These are phyloP conservation scores for Candida argentea DNA, from an alignment of 805 yeast species.

Conservation along the genomic window DNA sequence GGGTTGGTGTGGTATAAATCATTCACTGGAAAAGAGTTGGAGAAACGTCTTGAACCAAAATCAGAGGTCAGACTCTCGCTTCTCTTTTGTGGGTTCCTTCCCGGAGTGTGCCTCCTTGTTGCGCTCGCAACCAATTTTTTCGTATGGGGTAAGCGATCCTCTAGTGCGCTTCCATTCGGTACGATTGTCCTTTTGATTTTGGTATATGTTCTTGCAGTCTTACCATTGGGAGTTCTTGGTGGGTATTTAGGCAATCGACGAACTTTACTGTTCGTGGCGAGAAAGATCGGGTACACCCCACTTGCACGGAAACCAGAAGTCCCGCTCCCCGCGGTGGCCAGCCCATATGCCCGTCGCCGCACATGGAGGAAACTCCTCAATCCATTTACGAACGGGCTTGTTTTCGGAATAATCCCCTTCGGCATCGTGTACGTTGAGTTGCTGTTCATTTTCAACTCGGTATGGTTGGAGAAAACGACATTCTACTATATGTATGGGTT, in stretches of 20 bases:
- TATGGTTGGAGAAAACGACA: conserved; percentile 74
- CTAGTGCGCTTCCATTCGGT: conserved; percentile 70
- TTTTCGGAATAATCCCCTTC: conserved; percentile 70
- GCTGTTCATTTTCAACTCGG: conserved; percentile 58
- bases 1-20: conserved; percentile 55
- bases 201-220: conserved; percentile 53
- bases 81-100: conserved; percentile 27
- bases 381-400: conserved; percentile 21
- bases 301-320: not conserved
- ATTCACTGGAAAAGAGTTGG: conserved; percentile 34
- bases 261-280: too few species aligned
- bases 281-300: not conserved
- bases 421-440: conserved; percentile 74
- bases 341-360: too few species aligned
- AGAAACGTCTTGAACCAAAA: conserved; percentile 9
- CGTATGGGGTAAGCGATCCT: conserved; percentile 68
- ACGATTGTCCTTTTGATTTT: conserved; percentile 53
- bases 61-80: conserved; percentile 12
- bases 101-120: conserved; percentile 40
- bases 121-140: conserved; percentile 53
- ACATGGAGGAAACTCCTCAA: conserved; percentile 14
- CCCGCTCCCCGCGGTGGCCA: not conserved
- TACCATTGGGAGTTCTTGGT: conserved; percentile 72
- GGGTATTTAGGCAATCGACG: conserved; percentile 40
- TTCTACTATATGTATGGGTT: conserved; percentile 78